These are phyloP conservation scores for Coprinellus aureogranulatus DNA, from an alignment of 768 basidiomycete species.

Conservation along the genomic window DNA sequence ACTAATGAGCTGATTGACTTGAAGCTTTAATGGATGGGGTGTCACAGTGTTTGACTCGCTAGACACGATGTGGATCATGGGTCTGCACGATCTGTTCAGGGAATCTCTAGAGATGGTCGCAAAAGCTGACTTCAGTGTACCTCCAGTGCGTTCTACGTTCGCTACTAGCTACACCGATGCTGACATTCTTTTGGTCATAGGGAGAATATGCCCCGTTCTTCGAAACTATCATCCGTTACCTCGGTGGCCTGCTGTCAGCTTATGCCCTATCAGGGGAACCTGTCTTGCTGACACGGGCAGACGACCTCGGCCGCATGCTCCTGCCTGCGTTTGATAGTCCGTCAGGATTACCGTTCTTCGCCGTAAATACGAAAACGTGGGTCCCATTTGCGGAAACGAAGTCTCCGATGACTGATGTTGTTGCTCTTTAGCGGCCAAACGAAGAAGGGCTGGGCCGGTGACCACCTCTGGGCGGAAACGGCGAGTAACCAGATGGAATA, in stretches of 20 bases:
- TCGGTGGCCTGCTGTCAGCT: slow-evolving; percentile 80
- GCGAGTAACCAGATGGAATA: slow-evolving; percentile 67
- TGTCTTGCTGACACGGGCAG: slow-evolving; percentile 62
- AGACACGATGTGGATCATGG: slow-evolving; percentile 84
- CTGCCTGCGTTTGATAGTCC: slow-evolving; percentile 69
- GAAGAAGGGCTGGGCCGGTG: slow-evolving; percentile 29
- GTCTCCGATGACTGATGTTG: background rate
- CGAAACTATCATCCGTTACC: slow-evolving; percentile 80
- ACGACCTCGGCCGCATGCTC: slow-evolving; percentile 69
- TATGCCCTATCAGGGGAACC: slow-evolving; percentile 70
- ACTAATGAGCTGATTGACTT: background rate
- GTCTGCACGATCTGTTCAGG: slow-evolving; percentile 59
- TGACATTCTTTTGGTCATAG: slow-evolving; percentile 9
- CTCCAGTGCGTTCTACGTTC: slow-evolving; percentile 1
- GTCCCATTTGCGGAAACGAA: slow-evolving; percentile 10
- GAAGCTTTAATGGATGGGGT: slow-evolving; percentile 74
- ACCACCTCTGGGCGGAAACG: slow-evolving; percentile 39
- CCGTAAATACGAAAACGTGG: slow-evolving; percentile 62
- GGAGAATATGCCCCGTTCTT: slow-evolving; percentile 53
- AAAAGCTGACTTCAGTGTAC: slow-evolving; percentile 41
- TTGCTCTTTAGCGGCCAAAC: slow-evolving; percentile 32
- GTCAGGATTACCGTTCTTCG: slow-evolving; percentile 66
- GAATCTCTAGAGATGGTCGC: slow-evolving; percentile 54
- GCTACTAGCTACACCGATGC: background rate
- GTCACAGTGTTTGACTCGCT: slow-evolving; percentile 74